These are phyloP conservation scores for Paecilomyces fulvus DNA, from an alignment of 2,329 filamentous ascomycete species.

Conservation along the genomic window DNA sequence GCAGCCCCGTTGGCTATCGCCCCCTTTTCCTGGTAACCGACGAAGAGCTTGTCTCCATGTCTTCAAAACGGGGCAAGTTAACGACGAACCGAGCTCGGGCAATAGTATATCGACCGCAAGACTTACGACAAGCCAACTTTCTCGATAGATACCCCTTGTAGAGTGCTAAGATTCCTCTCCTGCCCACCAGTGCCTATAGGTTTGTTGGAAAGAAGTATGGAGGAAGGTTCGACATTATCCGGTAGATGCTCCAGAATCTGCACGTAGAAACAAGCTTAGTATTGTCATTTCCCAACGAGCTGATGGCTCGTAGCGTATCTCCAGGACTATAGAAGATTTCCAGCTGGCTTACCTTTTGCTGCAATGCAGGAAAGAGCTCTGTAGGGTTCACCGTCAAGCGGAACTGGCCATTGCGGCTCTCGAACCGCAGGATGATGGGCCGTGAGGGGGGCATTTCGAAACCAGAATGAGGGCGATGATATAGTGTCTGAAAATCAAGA, in stretches of 20 bases:
- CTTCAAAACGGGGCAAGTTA: conserved; percentile 34
- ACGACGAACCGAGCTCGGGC: background rate
- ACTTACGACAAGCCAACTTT: conserved; percentile 50
- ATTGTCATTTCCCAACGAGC: background rate
- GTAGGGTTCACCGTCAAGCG: conserved; percentile 69
- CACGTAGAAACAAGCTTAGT: conserved; percentile 4
- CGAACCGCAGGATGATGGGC: conserved; percentile 74
- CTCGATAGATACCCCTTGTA: conserved; percentile 48
- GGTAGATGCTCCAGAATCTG: conserved; percentile 55
- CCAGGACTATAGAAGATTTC: background rate
- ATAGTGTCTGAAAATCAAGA: background rate
- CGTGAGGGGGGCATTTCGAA: conserved; percentile 27
- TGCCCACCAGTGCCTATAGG: conserved; percentile 50
- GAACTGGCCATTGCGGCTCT: conserved; percentile 87
- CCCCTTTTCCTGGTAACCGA: conserved; percentile 62
- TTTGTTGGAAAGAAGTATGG: conserved; percentile 52
- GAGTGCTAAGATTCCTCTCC: conserved; percentile 42
- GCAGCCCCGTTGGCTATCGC: conserved; percentile 43
- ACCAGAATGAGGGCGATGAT: background rate
- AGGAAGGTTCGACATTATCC: conserved; percentile 44
- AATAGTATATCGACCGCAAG: background rate
- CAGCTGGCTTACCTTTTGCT: conserved; percentile 32
- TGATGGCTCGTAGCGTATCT: background rate
- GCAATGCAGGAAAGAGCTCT: conserved; percentile 58
- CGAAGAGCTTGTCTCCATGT: conserved; percentile 85